Conservation (phyloP, 2,329 filamentous ascomycete species). For the Pleomassaria siparia region DNA sequence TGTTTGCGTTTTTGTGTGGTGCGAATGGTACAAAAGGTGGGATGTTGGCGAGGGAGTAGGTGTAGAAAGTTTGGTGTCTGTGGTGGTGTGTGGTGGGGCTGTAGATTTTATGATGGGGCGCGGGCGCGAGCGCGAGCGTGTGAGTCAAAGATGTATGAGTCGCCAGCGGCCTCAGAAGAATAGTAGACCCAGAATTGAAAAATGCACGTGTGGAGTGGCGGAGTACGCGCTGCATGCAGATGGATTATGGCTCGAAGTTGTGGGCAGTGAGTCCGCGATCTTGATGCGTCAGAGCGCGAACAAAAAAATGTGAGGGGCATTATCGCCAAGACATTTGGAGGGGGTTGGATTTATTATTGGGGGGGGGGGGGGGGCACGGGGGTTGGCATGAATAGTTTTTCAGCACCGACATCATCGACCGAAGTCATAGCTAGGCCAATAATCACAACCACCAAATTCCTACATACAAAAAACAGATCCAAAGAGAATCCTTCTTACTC, state of each 20-base stretch:
- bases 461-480: no score
- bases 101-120: slow-evolving; percentile 5
- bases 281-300: neutral
- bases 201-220: slow-evolving; percentile 15
- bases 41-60: slow-evolving; percentile 19
- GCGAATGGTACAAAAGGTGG: slow-evolving; percentile 22
- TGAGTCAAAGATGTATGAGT: slow-evolving; percentile 38
- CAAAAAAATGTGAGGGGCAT: slow-evolving; percentile 19
- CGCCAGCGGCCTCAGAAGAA: slow-evolving; percentile 36
- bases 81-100: slow-evolving; percentile 9
- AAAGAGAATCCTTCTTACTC: no score
- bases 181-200: slow-evolving; percentile 27
- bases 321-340: slow-evolving; percentile 4
- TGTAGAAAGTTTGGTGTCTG: slow-evolving; percentile 5
- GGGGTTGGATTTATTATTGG: no score
- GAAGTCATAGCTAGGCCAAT: no score
- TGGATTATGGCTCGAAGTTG: neutral
- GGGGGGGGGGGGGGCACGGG: no score
- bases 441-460: no score
- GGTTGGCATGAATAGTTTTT: no score
- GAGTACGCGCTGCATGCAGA: slow-evolving; percentile 30
- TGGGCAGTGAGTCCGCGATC: neutral
- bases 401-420: no score
- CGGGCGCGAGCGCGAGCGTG: neutral
- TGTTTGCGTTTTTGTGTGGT: no score